A percentile compares a stretch with the other conserved stretches of the same genome.
These are phyloP conservation scores for Suillus weaverae DNA, from an alignment of 768 basidiomycete genomes.

Conservation along the genomic window DNA sequence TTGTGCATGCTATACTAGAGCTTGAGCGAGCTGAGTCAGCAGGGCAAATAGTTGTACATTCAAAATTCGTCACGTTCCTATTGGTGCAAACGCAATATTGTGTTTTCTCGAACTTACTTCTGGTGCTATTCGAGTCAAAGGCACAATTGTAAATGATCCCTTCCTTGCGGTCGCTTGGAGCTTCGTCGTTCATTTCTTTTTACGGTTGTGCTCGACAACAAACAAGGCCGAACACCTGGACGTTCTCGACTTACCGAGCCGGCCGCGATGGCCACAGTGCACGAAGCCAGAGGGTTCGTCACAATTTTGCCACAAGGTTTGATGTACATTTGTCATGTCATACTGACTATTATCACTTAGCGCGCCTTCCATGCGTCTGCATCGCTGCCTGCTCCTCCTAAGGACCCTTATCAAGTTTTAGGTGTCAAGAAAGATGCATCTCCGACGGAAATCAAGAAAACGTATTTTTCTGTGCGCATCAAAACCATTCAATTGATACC, in stretches of 20 bases:
- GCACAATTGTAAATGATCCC: slow-evolving; percentile 43
- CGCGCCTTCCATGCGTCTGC: slow-evolving; percentile 75
- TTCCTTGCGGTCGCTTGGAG: slow-evolving; percentile 48
- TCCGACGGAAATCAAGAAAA: slow-evolving; percentile 92
- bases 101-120: background rate
- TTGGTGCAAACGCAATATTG: background rate
- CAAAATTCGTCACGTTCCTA: slow-evolving; percentile 2
- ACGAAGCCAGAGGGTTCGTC: slow-evolving; percentile 17
- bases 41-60: slow-evolving; percentile 1
- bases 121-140: slow-evolving; percentile 9
- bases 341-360: slow-evolving; percentile 41
- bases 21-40: background rate
- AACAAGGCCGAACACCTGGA: slow-evolving; percentile 30
- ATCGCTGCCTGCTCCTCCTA: slow-evolving; percentile 50
- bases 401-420: slow-evolving; percentile 89
- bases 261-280: slow-evolving; percentile 35
- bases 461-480: slow-evolving; percentile 83
- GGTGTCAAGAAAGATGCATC: slow-evolving; percentile 85
- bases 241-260: slow-evolving; percentile 40
- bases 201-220: slow-evolving; percentile 53
- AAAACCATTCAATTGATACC: slow-evolving; percentile 17
- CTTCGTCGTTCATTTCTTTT: slow-evolving; percentile 55
- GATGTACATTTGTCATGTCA: slow-evolving; percentile 18
- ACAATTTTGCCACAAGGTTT: slow-evolving; percentile 41
- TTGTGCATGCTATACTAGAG: too few species aligned